Percentiles rank a stretch among this genome's conserved stretches.
Conservation (phyloP, 768 basidiomycete genomes). For the Pleurotus ostreatus region DNA sequence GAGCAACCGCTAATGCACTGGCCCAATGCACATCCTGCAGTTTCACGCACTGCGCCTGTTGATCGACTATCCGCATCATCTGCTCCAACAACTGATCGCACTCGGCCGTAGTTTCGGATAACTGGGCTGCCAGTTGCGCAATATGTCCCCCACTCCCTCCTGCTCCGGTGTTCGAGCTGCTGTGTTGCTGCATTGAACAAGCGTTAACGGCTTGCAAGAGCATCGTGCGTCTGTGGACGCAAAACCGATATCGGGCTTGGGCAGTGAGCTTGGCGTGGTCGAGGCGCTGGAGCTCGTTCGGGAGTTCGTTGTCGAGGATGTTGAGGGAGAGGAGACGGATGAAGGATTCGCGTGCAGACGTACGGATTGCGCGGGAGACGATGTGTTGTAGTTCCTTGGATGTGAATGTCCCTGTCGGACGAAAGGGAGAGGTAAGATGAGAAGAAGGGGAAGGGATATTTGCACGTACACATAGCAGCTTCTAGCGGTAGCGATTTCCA, state of each 20-base stretch:
- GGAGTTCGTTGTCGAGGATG: constrained; percentile 54
- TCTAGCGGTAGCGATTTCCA: constrained; percentile 72
- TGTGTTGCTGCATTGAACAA: constrained; percentile 20
- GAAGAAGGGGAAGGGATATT: too few species aligned
- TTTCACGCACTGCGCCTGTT: constrained; percentile 56
- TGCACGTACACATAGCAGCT: constrained; percentile 51
- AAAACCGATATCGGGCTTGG: constrained; percentile 67
- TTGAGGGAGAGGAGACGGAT: constrained; percentile 66
- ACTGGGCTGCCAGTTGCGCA: constrained; percentile 46
- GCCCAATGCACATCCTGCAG: constrained; percentile 66
- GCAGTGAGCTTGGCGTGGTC: constrained; percentile 45
- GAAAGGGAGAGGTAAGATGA: not conserved
- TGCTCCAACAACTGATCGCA: constrained; percentile 58
- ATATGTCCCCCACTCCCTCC: constrained; percentile 32
- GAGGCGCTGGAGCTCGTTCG: constrained; percentile 57
- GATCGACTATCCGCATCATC: constrained; percentile 56
- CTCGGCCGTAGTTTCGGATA: constrained; percentile 53
- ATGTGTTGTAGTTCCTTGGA: constrained; percentile 61
- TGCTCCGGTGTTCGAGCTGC: constrained; percentile 15
- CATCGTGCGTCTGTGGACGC: constrained; percentile 64
- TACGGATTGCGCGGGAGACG: constrained; percentile 67
- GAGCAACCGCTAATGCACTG: constrained; percentile 72
- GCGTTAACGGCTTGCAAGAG: constrained; percentile 67
- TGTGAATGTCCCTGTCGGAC: constrained; percentile 50
- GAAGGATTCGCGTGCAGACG: constrained; percentile 64